Conservation (phyloP, 2,329 filamentous ascomycete species). For the Talaromyces amestolkiae region DNA sequence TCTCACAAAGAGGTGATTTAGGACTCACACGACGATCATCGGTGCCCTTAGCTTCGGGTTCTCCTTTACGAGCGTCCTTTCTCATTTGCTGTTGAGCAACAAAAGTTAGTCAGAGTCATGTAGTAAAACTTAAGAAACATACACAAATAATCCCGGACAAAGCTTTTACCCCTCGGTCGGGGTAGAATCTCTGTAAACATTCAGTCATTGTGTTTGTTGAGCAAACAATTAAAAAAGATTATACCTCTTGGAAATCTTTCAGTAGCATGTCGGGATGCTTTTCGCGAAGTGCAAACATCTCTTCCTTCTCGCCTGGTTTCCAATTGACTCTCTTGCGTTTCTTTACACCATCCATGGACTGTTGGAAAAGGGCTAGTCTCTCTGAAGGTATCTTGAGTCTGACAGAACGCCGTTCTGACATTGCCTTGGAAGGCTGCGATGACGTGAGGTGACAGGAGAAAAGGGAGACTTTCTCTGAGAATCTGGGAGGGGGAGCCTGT, state of each 20-base stretch:
- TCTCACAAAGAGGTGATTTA: neutral
- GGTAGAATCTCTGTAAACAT: neutral
- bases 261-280: neutral
- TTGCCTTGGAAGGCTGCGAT: neutral
- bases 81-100: neutral
- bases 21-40: neutral
- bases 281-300: neutral
- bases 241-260: neutral
- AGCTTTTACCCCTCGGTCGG: neutral
- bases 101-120: neutral
- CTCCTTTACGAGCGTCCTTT: neutral
- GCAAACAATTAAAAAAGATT: neutral
- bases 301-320: neutral
- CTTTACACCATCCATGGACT: neutral
- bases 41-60: too few relatives aligned
- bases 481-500: neutral
- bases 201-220: neutral
- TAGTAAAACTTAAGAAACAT: too few relatives aligned
- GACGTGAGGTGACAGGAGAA: neutral
- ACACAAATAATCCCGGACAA: neutral
- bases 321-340: neutral
- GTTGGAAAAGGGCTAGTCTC: neutral
- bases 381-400: slow-evolving; percentile 2
- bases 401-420: neutral
- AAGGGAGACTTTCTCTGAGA: neutral